Percentiles rank a stretch among this genome's conserved stretches.
Evolutionary conservation across 1,139 yeast species (phyloP).

Genomic region (Kodamaea suecica): DNA sequence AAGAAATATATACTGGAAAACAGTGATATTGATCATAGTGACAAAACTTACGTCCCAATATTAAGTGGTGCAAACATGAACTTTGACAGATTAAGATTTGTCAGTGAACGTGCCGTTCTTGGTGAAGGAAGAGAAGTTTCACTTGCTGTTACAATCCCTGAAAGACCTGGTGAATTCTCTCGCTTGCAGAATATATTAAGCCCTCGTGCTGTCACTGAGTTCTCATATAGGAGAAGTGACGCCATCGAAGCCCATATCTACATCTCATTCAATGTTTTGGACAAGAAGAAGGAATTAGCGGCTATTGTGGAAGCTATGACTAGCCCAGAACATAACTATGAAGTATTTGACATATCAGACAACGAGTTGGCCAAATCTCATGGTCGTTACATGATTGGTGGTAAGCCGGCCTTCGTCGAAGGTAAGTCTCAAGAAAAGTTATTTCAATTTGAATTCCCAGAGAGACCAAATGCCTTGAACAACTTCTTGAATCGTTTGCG

Average conservation of each 20-base stretch:
- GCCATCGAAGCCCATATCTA: slow-evolving; percentile 70
- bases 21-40: slow-evolving; percentile 69
- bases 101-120: slow-evolving; percentile 94
- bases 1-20: slow-evolving; percentile 70
- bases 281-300: slow-evolving; percentile 56
- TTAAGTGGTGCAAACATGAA: slow-evolving; percentile 98
- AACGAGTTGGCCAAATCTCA: slow-evolving; percentile 95
- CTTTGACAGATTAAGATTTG: slow-evolving; percentile 92
- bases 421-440: slow-evolving; percentile 68
- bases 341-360: slow-evolving; percentile 79
- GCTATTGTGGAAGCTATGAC: slow-evolving; percentile 39
- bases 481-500: slow-evolving; percentile 71
- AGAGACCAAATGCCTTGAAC: slow-evolving; percentile 89
- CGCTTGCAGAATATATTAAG: slow-evolving; percentile 69
- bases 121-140: slow-evolving; percentile 98
- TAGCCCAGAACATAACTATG: slow-evolving; percentile 45
- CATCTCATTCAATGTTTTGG: slow-evolving; percentile 79
- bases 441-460: slow-evolving; percentile 91
- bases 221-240: slow-evolving; percentile 72
- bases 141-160: slow-evolving; percentile 86
- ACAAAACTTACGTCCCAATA: slow-evolving; percentile 75
- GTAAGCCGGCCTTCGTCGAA: slow-evolving; percentile 34
- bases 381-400: slow-evolving; percentile 84
- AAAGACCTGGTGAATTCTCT: slow-evolving; percentile 84
- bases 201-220: slow-evolving; percentile 91